Evolutionary conservation across 2,329 filamentous ascomycete genomes (phyloP).

Genomic region (Leptographium galeiforme): DNA sequence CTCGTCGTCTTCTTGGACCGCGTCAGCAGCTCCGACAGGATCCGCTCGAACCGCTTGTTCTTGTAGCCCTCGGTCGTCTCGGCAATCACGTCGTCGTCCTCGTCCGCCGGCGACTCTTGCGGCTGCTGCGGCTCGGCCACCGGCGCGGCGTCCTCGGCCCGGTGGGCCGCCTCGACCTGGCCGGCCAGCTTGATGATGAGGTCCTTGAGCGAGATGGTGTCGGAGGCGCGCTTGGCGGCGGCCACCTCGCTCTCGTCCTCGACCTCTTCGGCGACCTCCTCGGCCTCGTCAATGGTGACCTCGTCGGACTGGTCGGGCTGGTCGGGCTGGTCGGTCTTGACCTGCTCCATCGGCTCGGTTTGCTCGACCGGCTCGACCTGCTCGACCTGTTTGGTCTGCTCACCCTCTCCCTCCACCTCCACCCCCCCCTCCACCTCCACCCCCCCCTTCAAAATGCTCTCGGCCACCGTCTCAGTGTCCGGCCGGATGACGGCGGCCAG

Average conservation of each 20-base stretch:
- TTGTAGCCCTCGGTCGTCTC: constrained; percentile 16
- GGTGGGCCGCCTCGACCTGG: constrained; percentile 24
- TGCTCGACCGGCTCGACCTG: not conserved
- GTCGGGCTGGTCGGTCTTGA: not conserved
- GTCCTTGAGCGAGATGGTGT: constrained; percentile 25
- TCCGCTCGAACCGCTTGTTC: constrained; percentile 35
- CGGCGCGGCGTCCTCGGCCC: not conserved
- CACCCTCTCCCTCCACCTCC: too few species aligned
- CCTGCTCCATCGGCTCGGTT: not conserved
- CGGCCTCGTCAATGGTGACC: constrained; percentile 5
- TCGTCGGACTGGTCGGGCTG: not conserved
- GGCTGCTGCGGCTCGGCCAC: not conserved
- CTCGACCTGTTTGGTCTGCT: not conserved
- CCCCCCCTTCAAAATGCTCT: constrained; percentile 6
- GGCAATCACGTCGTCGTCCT: constrained; percentile 11
- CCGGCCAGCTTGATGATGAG: constrained; percentile 38
- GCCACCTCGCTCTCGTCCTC: not conserved
- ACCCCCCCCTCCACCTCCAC: too few species aligned
- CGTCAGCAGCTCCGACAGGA: constrained; percentile 34
- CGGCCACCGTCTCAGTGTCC: constrained; percentile 10
- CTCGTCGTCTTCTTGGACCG: constrained; percentile 18
- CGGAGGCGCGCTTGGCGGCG: not conserved
- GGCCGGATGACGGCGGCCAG: constrained; percentile 30
- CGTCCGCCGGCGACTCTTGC: not conserved
- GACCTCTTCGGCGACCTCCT: constrained; percentile 4